Evolutionary conservation across 805 yeast genomes (phyloP).

Genomic region (Myxozyma nipponensis): DNA sequence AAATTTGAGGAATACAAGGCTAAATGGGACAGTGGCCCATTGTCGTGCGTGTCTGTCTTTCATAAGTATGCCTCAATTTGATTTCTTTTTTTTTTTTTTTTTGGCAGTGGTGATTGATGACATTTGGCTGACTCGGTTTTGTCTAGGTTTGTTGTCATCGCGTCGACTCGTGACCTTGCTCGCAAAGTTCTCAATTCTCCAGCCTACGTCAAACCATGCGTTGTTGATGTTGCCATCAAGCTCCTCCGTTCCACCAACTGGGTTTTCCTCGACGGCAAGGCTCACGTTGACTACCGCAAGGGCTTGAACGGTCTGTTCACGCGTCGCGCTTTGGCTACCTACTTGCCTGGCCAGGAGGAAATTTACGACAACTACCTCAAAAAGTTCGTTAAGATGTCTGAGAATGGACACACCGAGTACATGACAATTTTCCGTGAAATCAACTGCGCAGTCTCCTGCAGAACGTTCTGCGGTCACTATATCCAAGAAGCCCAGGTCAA

Average conservation of each 20-base stretch:
- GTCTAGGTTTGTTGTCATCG: conserved; percentile 74
- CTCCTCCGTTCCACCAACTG: conserved; percentile 93
- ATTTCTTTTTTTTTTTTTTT: conserved; percentile 1
- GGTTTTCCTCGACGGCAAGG: conserved; percentile 97
- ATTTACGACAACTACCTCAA: conserved; percentile 80
- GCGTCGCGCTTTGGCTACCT: conserved; percentile 72
- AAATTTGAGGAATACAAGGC: conserved; percentile 89
- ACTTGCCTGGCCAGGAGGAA: conserved; percentile 78
- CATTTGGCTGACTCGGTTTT: neutral
- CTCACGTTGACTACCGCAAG: conserved; percentile 87
- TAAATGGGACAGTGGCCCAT: conserved; percentile 92
- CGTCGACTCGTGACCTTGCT: conserved; percentile 80
- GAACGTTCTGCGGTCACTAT: conserved; percentile 93
- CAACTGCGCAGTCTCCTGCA: conserved; percentile 88
- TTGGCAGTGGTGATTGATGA: neutral
- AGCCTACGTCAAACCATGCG: conserved; percentile 90
- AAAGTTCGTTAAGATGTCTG: conserved; percentile 54
- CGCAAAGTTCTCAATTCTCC: conserved; percentile 84
- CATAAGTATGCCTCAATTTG: conserved; percentile 53
- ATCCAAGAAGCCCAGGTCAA: conserved; percentile 89
- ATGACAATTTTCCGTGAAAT: conserved; percentile 95
- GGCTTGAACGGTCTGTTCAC: conserved; percentile 88
- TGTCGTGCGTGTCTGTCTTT: conserved; percentile 95
- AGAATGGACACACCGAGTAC: conserved; percentile 62
- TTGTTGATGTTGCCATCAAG: conserved; percentile 94